Conservation (phyloP, 768 basidiomycete species). For the Sistotremastrum suecicum region DNA sequence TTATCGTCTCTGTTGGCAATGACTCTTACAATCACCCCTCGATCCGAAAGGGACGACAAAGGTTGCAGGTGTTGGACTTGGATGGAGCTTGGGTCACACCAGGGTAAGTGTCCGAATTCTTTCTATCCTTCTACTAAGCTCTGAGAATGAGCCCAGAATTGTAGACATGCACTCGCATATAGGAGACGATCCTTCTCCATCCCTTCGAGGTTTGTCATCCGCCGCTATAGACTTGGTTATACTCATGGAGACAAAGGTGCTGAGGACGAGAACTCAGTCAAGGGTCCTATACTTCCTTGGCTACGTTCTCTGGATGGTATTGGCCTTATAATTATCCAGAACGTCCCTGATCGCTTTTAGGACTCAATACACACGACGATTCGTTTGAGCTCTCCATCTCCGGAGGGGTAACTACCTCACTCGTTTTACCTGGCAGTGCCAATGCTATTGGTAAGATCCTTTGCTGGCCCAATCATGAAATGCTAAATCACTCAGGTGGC, state of each 20-base stretch:
- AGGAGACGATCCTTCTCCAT: conserved; percentile 20
- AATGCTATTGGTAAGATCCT: conserved; percentile 11
- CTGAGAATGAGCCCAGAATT: conserved; percentile 6
- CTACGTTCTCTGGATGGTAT: conserved; percentile 21
- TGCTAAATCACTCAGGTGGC: conserved; percentile 14
- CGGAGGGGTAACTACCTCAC: conserved; percentile 33
- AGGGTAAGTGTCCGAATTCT: conserved; percentile 11
- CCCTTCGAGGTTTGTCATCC: conserved; percentile 17
- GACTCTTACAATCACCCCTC: conserved; percentile 5
- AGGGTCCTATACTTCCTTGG: conserved; percentile 28
- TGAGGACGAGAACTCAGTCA: conserved; percentile 29
- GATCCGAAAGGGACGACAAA: neutral
- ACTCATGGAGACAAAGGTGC: conserved; percentile 33
- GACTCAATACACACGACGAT: conserved; percentile 15
- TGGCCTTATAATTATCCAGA: conserved; percentile 9
- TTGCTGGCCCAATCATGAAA: neutral
- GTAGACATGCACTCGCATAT: conserved; percentile 21
- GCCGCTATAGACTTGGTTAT: conserved; percentile 22
- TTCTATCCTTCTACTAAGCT: neutral
- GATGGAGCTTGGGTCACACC: conserved; percentile 27
- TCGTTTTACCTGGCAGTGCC: conserved; percentile 28
- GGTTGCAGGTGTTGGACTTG: conserved; percentile 13
- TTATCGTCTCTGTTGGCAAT: conserved; percentile 19
- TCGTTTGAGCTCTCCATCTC: conserved; percentile 25
- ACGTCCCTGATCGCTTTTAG: conserved; percentile 18